Percentiles rank a stretch among this genome's conserved stretches.
These are phyloP conservation scores for Venturia effusa DNA, from an alignment of 2,329 filamentous ascomycete genomes.

Conservation along the genomic window DNA sequence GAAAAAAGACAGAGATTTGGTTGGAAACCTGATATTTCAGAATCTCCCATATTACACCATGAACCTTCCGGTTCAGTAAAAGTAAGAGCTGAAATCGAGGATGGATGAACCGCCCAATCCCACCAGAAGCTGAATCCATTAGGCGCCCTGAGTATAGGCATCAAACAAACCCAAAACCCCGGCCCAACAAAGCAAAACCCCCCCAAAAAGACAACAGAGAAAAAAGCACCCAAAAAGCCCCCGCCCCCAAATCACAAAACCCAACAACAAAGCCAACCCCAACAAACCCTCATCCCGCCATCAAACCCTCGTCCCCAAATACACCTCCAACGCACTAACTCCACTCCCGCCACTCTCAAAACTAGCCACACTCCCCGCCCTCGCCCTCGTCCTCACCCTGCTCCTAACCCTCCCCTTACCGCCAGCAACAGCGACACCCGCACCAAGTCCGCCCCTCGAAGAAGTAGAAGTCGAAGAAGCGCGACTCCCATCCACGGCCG, in stretches of 20 bases:
- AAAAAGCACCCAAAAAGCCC: too few relatives aligned
- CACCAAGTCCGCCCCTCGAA: not conserved
- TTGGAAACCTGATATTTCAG: too few relatives aligned
- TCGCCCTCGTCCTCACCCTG: conserved; percentile 12
- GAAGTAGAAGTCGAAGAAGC: not conserved
- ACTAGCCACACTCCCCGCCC: conserved; percentile 18
- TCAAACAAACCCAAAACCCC: not conserved
- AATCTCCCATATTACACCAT: too few relatives aligned
- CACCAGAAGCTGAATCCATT: too few relatives aligned
- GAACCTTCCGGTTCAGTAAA: too few relatives aligned
- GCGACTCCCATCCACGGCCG: not conserved
- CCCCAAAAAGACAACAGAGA: not conserved
- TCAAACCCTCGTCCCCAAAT: conserved; percentile 19
- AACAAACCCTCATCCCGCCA: not conserved
- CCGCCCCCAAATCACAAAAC: not conserved
- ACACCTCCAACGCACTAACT: conserved; percentile 26
- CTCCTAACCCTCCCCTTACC: conserved; percentile 6
- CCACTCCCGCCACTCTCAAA: conserved; percentile 17
- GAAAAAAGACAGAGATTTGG: too few relatives aligned
- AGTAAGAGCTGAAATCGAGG: too few relatives aligned
- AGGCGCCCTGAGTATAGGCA: too few relatives aligned
- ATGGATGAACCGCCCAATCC: too few relatives aligned
- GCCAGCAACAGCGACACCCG: too few relatives aligned
- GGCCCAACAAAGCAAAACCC: not conserved
- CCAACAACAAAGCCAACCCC: not conserved